Conservation (phyloP, 495 filamentous ascomycete species). For the Elasticomyces elasticus region DNA sequence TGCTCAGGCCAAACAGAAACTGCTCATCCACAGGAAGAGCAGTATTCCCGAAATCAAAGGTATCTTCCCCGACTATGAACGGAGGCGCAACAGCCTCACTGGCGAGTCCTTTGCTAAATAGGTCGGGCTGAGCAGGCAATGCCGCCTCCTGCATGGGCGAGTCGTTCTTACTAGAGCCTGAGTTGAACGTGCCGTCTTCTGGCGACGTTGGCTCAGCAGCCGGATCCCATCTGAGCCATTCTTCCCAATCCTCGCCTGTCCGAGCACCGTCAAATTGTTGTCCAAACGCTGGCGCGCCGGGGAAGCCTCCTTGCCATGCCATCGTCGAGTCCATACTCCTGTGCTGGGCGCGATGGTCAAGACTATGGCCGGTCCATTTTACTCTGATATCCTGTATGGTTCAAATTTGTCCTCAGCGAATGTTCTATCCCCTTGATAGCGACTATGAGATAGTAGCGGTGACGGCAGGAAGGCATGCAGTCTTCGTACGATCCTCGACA, state of each 20-base stretch:
- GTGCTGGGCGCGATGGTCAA: too few species aligned
- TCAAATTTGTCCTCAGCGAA: too few species aligned
- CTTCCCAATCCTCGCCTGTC: slow-evolving; percentile 25
- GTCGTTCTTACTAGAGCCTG: slow-evolving; percentile 25
- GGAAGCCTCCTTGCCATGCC: neutral
- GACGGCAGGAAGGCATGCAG: too few species aligned
- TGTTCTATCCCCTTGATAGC: too few species aligned
- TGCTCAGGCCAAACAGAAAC: slow-evolving; percentile 7
- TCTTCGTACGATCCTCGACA: too few species aligned
- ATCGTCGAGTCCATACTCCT: slow-evolving; percentile 5
- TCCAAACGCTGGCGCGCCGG: neutral
- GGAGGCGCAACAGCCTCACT: slow-evolving; percentile 14
- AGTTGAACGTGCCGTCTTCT: slow-evolving; percentile 13
- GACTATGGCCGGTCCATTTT: too few species aligned
- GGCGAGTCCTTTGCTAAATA: slow-evolving; percentile 3
- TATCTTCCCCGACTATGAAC: slow-evolving; percentile 16
- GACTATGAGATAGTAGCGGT: too few species aligned
- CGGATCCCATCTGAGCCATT: slow-evolving; percentile 31
- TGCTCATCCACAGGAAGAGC: neutral
- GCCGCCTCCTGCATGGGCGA: slow-evolving; percentile 16
- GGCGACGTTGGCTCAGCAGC: slow-evolving; percentile 9
- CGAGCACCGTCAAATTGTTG: neutral
- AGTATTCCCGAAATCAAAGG: slow-evolving; percentile 4
- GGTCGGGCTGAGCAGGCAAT: slow-evolving; percentile 1
- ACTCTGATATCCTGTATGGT: too few species aligned